These are phyloP conservation scores for Pichia sp. DNA, from an alignment of 1,139 yeast species.

Conservation along the genomic window DNA sequence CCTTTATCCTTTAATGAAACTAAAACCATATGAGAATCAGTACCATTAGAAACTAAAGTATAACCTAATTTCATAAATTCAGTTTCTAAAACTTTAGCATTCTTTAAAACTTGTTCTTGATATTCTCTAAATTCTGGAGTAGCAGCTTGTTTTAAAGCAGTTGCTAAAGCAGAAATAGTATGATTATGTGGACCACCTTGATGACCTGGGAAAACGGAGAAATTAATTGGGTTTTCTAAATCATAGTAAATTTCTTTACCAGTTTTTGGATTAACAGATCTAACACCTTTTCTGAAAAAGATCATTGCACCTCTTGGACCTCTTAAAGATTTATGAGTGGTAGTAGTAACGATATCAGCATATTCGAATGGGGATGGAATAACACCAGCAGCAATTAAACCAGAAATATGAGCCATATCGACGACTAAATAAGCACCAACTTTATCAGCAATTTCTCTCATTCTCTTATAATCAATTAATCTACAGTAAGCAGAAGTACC, in stretches of 20 bases:
- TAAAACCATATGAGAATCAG: constrained; percentile 94
- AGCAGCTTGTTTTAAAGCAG: constrained; percentile 91
- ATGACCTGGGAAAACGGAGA: constrained; percentile 98
- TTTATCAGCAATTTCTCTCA: constrained; percentile 94
- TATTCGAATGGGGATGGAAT: constrained; percentile 94
- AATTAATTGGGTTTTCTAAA: constrained; percentile 91
- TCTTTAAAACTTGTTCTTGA: constrained; percentile 82
- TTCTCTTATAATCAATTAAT: constrained; percentile 87
- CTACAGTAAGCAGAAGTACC: constrained; percentile 98
- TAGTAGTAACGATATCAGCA: constrained; percentile 96
- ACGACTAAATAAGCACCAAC: constrained; percentile 95
- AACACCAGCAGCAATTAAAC: constrained; percentile 93
- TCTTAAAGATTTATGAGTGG: constrained; percentile 96
- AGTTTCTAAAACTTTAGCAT: constrained; percentile 77
- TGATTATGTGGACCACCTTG: constrained; percentile 99
- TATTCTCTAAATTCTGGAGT: constrained; percentile 88
- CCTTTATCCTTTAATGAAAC: constrained; percentile 84
- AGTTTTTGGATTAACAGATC: constrained; percentile 82
- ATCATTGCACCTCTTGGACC: constrained; percentile 99
- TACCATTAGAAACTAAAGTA: constrained; percentile 85
- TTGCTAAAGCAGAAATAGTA: constrained; percentile 94
- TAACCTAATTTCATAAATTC: constrained; percentile 69
- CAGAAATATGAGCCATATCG: constrained; percentile 98
- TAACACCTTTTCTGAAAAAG: constrained; percentile 94
- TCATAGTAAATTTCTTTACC: constrained; percentile 88